phyloP scores from a whole-genome alignment of 352 stramenopile genomes.

The Lagenidium giganteum region DNA sequence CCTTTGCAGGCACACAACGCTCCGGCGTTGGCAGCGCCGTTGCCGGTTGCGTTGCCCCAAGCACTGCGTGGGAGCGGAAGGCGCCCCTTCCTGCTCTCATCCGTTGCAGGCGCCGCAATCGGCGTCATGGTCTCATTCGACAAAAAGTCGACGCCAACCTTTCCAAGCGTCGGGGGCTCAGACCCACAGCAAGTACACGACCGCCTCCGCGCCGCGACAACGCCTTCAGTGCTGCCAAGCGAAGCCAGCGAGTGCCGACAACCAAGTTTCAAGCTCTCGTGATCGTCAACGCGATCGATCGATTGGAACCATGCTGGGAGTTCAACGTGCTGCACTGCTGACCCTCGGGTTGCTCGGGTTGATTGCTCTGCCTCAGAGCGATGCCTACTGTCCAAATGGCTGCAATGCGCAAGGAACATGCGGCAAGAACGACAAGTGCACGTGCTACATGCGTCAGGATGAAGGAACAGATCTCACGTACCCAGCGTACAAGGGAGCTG shows the following conservation, averaged over 20 bases:
- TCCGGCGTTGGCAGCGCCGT: too few species aligned
- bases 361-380: conserved; percentile 18
- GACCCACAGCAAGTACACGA: not conserved
- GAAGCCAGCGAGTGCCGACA: too few species aligned
- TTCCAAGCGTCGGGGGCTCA: too few species aligned
- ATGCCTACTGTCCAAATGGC: conserved; percentile 76
- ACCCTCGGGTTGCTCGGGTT: conserved; percentile 26
- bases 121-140: not conserved
- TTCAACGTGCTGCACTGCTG: conserved; percentile 34
- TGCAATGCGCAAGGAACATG: conserved; percentile 86
- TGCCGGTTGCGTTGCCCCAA: too few species aligned
- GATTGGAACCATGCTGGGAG: conserved; percentile 27
- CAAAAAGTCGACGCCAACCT: too few species aligned
- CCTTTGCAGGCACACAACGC: too few species aligned
- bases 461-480: conserved; percentile 30
- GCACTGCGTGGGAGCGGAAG: too few species aligned
- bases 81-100: too few species aligned
- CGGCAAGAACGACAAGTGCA: conserved; percentile 89
- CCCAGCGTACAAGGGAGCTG: conserved; percentile 61
- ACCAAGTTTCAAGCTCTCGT: too few species aligned
- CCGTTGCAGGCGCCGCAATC: too few species aligned
- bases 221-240: not conserved
- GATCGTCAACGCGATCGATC: too few species aligned
- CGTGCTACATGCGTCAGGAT: conserved; percentile 84
- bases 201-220: not conserved